Evolutionary conservation across 2,329 filamentous ascomycete genomes (phyloP).

Genomic region (Aspergillus tubingensis): DNA sequence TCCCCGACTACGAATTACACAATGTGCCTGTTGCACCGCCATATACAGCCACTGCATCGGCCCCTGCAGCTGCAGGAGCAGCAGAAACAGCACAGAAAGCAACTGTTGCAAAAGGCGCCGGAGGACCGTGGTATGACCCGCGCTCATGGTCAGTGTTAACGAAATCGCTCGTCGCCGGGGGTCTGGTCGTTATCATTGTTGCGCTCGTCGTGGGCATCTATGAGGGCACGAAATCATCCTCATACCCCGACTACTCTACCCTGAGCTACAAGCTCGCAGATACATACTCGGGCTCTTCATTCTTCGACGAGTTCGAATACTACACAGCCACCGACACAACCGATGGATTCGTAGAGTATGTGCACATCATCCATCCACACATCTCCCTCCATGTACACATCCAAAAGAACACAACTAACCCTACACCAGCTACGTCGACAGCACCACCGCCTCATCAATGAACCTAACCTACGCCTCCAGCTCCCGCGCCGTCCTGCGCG

Average conservation of each 20-base stretch:
- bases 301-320: conserved; percentile 7
- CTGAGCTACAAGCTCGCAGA: conserved; percentile 1
- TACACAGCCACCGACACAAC: conserved; percentile 1
- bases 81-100: not conserved
- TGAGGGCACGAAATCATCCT: conserved; percentile 1
- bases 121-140: conserved; percentile 1
- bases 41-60: not conserved
- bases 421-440: conserved; percentile 42
- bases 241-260: not conserved
- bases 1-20: not conserved
- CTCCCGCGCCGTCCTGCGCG: conserved; percentile 57
- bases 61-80: not conserved
- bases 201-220: conserved; percentile 1
- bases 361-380: not conserved
- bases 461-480: conserved; percentile 65
- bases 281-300: conserved; percentile 3
- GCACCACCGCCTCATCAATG: conserved; percentile 31
- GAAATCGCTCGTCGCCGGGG: not conserved
- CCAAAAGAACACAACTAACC: not conserved
- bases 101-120: not conserved
- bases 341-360: conserved; percentile 3
- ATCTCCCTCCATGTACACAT: too few species aligned
- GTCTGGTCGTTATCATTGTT: not conserved
- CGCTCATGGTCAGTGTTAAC: not conserved
- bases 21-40: not conserved